Percentiles rank a stretch among this genome's conserved stretches.
Evolutionary conservation across 257 asterid species (phyloP).

Genomic region (Anisodus tanguticus): DNA sequence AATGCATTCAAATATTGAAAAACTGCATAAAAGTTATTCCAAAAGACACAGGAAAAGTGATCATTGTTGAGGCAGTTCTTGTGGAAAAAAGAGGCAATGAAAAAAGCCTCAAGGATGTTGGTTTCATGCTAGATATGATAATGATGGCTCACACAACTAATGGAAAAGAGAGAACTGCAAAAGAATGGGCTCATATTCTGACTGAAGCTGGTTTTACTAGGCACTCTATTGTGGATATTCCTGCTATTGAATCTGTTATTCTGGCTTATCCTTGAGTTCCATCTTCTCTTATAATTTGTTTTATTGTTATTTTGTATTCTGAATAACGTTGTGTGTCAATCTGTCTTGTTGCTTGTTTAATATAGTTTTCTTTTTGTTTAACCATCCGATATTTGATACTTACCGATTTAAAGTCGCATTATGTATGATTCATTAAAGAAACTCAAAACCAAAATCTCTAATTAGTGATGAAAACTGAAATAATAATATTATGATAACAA

Average conservation of each 20-base stretch:
- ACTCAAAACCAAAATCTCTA: background rate
- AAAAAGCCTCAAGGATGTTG: constrained; percentile 35
- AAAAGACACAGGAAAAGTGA: constrained; percentile 51
- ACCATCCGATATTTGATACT: background rate
- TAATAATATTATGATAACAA: background rate
- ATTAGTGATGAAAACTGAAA: too few relatives aligned
- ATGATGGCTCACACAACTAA: constrained; percentile 72
- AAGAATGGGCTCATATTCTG: constrained; percentile 59
- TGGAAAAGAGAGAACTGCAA: constrained; percentile 62
- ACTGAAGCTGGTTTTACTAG: constrained; percentile 55
- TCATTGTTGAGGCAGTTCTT: constrained; percentile 72
- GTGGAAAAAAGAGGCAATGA: background rate
- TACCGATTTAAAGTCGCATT: background rate
- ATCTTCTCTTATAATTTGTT: background rate
- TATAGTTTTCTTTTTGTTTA: background rate
- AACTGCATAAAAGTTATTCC: constrained; percentile 57
- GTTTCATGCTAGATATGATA: constrained; percentile 62
- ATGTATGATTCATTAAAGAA: background rate
- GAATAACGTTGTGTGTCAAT: background rate
- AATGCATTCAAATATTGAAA: constrained; percentile 56
- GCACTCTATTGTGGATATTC: constrained; percentile 37
- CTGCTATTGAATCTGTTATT: constrained; percentile 45
- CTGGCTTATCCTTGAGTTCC: constrained; percentile 54
- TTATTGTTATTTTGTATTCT: background rate
- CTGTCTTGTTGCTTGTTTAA: background rate